These are phyloP conservation scores for Corynascus novoguineensis DNA, from an alignment of 495 filamentous ascomycete species.

Conservation along the genomic window DNA sequence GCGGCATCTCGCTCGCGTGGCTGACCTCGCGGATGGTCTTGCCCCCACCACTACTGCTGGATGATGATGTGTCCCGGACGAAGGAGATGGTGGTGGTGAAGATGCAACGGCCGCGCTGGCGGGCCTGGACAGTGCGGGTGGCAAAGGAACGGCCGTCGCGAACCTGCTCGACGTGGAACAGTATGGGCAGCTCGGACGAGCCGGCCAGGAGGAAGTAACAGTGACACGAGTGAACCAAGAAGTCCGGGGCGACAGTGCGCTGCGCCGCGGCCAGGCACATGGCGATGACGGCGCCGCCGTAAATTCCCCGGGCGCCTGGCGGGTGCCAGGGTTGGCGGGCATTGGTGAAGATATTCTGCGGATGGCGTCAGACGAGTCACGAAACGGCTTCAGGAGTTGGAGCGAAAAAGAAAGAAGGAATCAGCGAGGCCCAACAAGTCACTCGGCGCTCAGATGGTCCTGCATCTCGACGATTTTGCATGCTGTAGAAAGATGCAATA, in stretches of 20 bases:
- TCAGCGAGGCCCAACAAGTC: too few relatives aligned
- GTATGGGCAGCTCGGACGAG: constrained; percentile 72
- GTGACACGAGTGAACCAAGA: constrained; percentile 90
- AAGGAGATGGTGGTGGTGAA: constrained; percentile 95
- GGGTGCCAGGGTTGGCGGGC: constrained; percentile 86
- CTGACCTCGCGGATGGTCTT: constrained; percentile 45
- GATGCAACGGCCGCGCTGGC: constrained; percentile 82
- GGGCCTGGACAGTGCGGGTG: constrained; percentile 91
- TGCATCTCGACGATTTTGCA: too few relatives aligned
- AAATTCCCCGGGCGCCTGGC: constrained; percentile 84
- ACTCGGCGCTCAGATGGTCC: too few relatives aligned
- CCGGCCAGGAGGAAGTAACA: constrained; percentile 97
- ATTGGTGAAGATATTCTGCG: constrained; percentile 86
- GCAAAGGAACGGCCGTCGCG: constrained; percentile 86
- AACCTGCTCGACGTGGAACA: constrained; percentile 87
- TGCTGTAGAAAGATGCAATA: too few relatives aligned
- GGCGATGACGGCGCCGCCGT: constrained; percentile 87
- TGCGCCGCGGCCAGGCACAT: constrained; percentile 87
- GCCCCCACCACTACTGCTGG: constrained; percentile 50
- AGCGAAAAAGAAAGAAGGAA: not conserved
- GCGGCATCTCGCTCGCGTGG: constrained; percentile 57
- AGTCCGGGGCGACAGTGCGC: constrained; percentile 71
- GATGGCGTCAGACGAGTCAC: not conserved
- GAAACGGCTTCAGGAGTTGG: constrained; percentile 10
- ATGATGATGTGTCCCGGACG: constrained; percentile 55